Evolutionary conservation across 495 filamentous ascomycete genomes (phyloP), one percentile per base, ranked within the genome.

Genomic region (Hyphodiscus hymeniophilus): DNA sequence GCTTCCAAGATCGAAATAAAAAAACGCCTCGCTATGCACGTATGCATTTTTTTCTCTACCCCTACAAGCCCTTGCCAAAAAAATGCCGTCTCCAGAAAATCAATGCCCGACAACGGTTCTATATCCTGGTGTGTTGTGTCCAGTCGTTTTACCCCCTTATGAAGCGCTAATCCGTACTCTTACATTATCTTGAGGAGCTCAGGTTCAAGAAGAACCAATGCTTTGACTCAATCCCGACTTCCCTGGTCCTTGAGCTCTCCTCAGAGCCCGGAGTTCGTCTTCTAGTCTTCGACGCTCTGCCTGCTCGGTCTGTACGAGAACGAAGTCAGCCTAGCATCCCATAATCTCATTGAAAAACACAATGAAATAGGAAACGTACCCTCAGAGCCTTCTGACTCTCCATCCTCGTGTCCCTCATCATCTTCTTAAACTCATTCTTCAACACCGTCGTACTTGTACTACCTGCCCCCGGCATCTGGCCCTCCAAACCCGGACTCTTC

Each of bases 341-440:
- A 28, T 10, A 10, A 28, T 5, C 4, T 10, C 26, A 28, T 10
- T 28, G 38, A 22, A 41, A 41, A n/a, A 20, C 35, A 34, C 18
- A 45, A 34, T 6, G 31, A 42, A 40, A 22, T 21, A 38, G n/a
- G 21, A 15, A 50, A 72, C 77, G 62, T 59, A 89, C 85, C 71
- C 75, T 81, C 31, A 89, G 60, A 42, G 74, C 69, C 67, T 75
- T 85, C 61, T 79, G 68, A 50, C 80, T 80, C 56, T 91, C 86
- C 13, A 74, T 72, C 39, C 84, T 79, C 47, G 82, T 84, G 54
- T 89, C 85, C 43, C 82, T 73, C 85, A 89, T 91, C 86, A 91
- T 89, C 70, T 87, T 89, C 72, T 85, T 86, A 61, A 91, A 91
- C 61, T 91, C 85, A 42, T 80, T 84, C 66, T 82, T 84, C 44